Evolutionary conservation across 192 early-diverging fungal genomes (phyloP), one percentile per base, ranked within the genome.

Genomic region (Phlyctochytrium planicorne): DNA sequence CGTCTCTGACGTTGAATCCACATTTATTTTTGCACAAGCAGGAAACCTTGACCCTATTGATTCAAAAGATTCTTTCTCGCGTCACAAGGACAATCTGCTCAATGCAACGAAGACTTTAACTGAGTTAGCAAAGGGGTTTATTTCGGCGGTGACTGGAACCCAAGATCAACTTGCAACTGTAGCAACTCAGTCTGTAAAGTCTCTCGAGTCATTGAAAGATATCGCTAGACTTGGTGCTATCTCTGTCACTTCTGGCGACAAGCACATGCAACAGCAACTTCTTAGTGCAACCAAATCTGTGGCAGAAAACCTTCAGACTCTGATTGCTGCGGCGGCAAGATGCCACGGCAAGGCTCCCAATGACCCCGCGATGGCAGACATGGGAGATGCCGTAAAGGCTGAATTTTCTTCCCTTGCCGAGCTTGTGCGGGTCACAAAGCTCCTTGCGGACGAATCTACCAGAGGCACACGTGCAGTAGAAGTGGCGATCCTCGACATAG

Each of bases 261-360:
- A 78, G 47, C 60, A 86, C 55, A 80, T 84, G 79, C 85, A 87
- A 69, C 73, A 75, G 59, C 68, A 87, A 57, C 72, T 87, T 0
- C 71, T 87, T 24, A 20, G 25, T 2, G 64, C 73, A 2, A 77
- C 78, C 12, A 79, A 73, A 68, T 27, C 30, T 17, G 81, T 87
- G 20, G 34, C 76, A 1, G 81, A 77, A 50, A 65, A 70, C 4
- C 59, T 85, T 30, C 72, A 83, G 50, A 63, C 17, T 2, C 59
- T 87, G 30, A 74, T 82, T 29, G 29, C 27, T 6, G 66, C 77
- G 27, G 69, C 76, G 2, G 65, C 37, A 17, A 70, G 65, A 17
- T 67, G 72, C n/a, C 65, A 63, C 59, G 83, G 82, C 1, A 71
- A 67, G 53, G 14, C 66, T 0, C 52, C 29, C 1, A 70, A 33